Evolutionary conservation across 139 green algal species (phyloP), one percentile per base, ranked within the genome.

Genomic region (Mesotaenium endlicherianum): DNA sequence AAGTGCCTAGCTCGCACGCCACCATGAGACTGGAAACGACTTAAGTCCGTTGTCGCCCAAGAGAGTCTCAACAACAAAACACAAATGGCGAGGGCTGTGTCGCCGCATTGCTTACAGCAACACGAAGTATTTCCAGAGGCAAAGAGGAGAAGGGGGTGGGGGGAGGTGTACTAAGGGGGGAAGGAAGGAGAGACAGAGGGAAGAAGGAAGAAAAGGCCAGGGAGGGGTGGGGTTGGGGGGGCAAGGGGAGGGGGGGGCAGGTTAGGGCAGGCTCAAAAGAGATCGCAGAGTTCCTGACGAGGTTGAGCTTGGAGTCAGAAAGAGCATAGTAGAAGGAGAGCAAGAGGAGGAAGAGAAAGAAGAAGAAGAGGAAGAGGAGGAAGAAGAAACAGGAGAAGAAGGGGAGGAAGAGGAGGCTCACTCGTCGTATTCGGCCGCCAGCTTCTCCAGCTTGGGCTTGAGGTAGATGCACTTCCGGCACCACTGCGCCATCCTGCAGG

Each of bases 381-480:
- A 26, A 64, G 53, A 64, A 26, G 26, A 26, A 64, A 26, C 20
- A 26, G 26, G 53, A 64, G 53, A 1, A 31, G 43, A 68, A 77
- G 38, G 50, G 72, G 42, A 31, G 34, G 40, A 14, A 34, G 43
- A 72, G 50, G 16, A 50, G 31, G 42, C 64, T 47, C 39, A 84
- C 43, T 60, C 34, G 41, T 44, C 44, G 36, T 53, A 81, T 20
- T 81, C 74, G 50, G 30, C 20, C 8, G 43, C 74, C 30, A 83
- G 30, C 76, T 83, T 83, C 36, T 83, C 76, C 2, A 86, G 31
- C 69, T 86, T 81, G 69, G 70, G 80, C 69, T 79, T 81, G 38
- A 86, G 74, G 80, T 79, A 86, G 40, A 86, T 79, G 68, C 80
- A 86, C 80, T 86, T 86, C 16, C 80, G 80, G 41, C 80, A 86